A percentile compares a stretch with the other conserved stretches of the same genome.
Evolutionary conservation across 2,329 filamentous ascomycete genomes (phyloP).

Genomic region (Pyrenochaeta sp.): DNA sequence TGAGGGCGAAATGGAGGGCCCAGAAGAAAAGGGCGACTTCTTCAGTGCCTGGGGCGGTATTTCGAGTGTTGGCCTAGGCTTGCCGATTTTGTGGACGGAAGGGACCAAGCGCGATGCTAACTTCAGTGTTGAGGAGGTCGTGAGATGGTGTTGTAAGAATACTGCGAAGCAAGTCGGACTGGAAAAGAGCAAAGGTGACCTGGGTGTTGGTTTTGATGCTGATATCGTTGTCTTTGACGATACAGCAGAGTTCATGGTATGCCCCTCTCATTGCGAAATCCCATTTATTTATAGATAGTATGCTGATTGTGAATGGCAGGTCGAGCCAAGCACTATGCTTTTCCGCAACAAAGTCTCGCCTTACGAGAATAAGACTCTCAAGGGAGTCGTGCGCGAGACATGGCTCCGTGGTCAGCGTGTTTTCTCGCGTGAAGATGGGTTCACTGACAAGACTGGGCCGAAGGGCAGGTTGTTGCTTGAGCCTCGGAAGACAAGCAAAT

Average conservation of each 20-base stretch:
- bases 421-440: slow-evolving; percentile 72
- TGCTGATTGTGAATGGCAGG: slow-evolving; percentile 23
- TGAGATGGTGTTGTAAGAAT: slow-evolving; percentile 83
- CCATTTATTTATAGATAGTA: background rate
- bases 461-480: slow-evolving; percentile 62
- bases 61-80: slow-evolving; percentile 88
- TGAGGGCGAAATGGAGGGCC: slow-evolving; percentile 47
- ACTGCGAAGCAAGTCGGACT: slow-evolving; percentile 90
- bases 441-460: slow-evolving; percentile 66
- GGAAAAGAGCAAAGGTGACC: slow-evolving; percentile 79
- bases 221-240: slow-evolving; percentile 95
- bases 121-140: slow-evolving; percentile 76
- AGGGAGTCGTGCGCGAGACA: slow-evolving; percentile 82
- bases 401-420: slow-evolving; percentile 81
- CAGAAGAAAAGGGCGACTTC: slow-evolving; percentile 76
- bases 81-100: slow-evolving; percentile 89
- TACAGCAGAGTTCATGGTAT: slow-evolving; percentile 76
- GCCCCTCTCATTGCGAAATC: background rate
- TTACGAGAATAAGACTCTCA: slow-evolving; percentile 82
- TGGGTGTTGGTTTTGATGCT: slow-evolving; percentile 83
- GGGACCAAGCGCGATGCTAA: slow-evolving; percentile 66
- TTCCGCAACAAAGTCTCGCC: slow-evolving; percentile 94
- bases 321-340: slow-evolving; percentile 78
- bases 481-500: slow-evolving; percentile 46
- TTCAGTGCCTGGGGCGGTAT: slow-evolving; percentile 97